Evolutionary conservation across 345 rosid species (phyloP).

Genomic region (Acer campestre): DNA sequence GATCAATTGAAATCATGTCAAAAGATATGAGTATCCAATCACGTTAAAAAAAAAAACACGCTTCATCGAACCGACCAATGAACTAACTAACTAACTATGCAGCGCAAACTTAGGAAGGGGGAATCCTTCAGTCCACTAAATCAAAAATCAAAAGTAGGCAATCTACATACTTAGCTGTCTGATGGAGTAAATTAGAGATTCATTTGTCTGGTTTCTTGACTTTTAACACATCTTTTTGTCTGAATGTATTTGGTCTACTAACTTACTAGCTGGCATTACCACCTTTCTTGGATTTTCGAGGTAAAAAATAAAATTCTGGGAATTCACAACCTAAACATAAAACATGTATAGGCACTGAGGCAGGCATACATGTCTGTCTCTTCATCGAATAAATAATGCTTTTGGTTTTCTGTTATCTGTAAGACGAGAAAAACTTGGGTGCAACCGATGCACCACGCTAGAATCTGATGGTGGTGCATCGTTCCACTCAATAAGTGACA

Average conservation of each 20-base stretch:
- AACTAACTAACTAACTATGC: constrained; percentile 1
- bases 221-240: constrained; percentile 22
- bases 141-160: not conserved
- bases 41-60: too few species aligned
- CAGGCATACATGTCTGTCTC: not conserved
- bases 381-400: too few species aligned
- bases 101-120: constrained; percentile 30
- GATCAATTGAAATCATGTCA: too few species aligned
- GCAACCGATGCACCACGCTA: too few species aligned
- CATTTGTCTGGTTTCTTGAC: constrained; percentile 22
- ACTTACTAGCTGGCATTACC: constrained; percentile 14
- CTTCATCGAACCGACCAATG: too few species aligned
- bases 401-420: too few species aligned
- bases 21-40: too few species aligned
- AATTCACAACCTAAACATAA: not conserved
- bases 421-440: too few species aligned
- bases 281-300: not conserved
- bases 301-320: not conserved
- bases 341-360: too few species aligned
- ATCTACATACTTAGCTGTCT: constrained; percentile 21
- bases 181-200: not conserved
- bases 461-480: too few species aligned
- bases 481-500: too few species aligned
- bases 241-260: constrained; percentile 22
- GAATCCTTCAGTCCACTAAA: constrained; percentile 4